A percentile compares a stretch with the other conserved stretches of the same genome.
Conservation (phyloP, 257 asterid genomes). For the Petunia axillaris region DNA sequence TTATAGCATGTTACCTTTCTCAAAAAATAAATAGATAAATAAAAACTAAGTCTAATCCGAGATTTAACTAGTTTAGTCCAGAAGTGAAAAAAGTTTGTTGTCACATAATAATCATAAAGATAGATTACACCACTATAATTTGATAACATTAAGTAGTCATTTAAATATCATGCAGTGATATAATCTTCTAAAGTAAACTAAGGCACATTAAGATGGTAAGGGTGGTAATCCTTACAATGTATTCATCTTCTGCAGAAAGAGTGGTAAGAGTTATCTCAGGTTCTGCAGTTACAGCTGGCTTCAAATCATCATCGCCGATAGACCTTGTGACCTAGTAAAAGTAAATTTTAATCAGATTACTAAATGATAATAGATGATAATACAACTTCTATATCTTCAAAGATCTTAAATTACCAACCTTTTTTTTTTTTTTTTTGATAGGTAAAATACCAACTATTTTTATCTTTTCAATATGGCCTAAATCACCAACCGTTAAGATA, state of each 20-base stretch:
- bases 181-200: not conserved
- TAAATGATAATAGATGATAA: not conserved
- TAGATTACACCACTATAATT: conserved; percentile 6
- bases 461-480: not conserved
- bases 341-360: conserved; percentile 14
- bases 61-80: not conserved
- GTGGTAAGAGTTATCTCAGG: conserved; percentile 83
- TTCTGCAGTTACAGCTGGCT: conserved; percentile 95
- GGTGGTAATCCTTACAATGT: conserved; percentile 55
- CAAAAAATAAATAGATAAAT: no score
- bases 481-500: conserved; percentile 11
- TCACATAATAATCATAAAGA: not conserved
- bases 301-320: conserved; percentile 94
- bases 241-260: conserved; percentile 75
- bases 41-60: not conserved
- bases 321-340: conserved; percentile 83
- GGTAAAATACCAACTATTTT: no score
- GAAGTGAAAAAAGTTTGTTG: not conserved
- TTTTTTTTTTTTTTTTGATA: not conserved
- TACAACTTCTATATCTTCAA: conserved; percentile 5
- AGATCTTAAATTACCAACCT: conserved; percentile 14
- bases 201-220: not conserved
- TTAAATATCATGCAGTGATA: not conserved
- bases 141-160: not conserved
- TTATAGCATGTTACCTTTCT: no score